A percentile compares a stretch with the other conserved stretches of the same genome.
phyloP scores from a whole-genome alignment of 2,329 filamentous ascomycete genomes.

The Sordariomycetes sp. region DNA sequence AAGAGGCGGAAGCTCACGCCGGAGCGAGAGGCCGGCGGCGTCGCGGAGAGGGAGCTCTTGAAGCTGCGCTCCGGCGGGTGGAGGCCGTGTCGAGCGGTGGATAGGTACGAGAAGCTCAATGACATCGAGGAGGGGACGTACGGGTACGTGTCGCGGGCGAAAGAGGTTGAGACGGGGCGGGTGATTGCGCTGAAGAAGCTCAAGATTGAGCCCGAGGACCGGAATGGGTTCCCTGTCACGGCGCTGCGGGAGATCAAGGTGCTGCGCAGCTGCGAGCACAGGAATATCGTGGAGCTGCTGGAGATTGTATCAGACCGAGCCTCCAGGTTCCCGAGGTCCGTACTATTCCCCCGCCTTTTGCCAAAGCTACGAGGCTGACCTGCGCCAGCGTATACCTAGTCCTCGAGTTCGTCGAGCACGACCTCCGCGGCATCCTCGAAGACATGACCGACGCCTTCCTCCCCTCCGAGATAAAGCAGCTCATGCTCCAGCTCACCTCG shows the following conservation, averaged over 20 bases:
- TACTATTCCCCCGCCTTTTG: not conserved
- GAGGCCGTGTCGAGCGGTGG: constrained; percentile 61
- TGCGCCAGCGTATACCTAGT: constrained; percentile 69
- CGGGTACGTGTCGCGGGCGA: constrained; percentile 81
- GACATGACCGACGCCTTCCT: constrained; percentile 92
- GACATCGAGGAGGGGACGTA: constrained; percentile 97
- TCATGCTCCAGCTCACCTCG: constrained; percentile 69
- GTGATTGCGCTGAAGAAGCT: constrained; percentile 88
- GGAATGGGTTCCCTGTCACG: constrained; percentile 72
- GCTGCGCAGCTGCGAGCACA: constrained; percentile 64
- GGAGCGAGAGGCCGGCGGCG: constrained; percentile 19
- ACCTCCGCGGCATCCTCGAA: constrained; percentile 83
- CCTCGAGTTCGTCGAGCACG: constrained; percentile 95
- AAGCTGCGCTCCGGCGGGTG: constrained; percentile 59
- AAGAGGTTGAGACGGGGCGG: constrained; percentile 56
- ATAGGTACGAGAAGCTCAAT: constrained; percentile 85
- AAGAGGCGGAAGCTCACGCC: constrained; percentile 50
- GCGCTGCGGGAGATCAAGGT: constrained; percentile 91
- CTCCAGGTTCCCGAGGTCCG: not conserved
- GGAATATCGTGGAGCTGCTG: constrained; percentile 67
- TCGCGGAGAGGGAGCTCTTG: constrained; percentile 40
- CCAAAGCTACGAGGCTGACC: constrained; percentile 5
- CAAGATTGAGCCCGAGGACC: constrained; percentile 72
- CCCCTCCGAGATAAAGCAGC: constrained; percentile 81
- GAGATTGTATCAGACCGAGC: constrained; percentile 74